Conservation (phyloP, 2,329 filamentous ascomycete species). For the Corinectria fuckeliana region DNA sequence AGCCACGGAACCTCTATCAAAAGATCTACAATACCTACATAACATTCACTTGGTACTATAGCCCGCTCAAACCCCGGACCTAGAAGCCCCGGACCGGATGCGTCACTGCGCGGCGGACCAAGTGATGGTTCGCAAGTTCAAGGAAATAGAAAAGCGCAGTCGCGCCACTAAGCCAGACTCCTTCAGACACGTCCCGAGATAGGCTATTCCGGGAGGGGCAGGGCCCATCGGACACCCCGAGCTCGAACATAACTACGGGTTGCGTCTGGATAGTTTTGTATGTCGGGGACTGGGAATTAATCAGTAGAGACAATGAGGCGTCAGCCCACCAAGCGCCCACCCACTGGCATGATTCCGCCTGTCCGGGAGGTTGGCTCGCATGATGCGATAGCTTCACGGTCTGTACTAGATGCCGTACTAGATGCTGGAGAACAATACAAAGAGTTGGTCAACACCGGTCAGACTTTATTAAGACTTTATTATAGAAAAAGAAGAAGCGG, state of each 20-base stretch:
- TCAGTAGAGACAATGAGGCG: constrained; percentile 7
- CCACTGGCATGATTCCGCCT: constrained; percentile 20
- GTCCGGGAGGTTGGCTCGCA: constrained; percentile 12
- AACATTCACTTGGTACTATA: constrained; percentile 4
- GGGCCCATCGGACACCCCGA: constrained; percentile 1
- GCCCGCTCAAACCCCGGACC: constrained; percentile 14
- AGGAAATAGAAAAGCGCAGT: constrained; percentile 10
- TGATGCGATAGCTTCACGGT: constrained; percentile 7
- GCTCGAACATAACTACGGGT: not conserved
- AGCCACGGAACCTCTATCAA: constrained; percentile 2
- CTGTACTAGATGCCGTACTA: no score
- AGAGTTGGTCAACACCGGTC: constrained; percentile 4
- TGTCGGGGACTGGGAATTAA: constrained; percentile 7
- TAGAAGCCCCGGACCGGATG: constrained; percentile 19
- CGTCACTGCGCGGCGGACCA: constrained; percentile 16
- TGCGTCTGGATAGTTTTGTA: not conserved
- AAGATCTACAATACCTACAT: constrained; percentile 18
- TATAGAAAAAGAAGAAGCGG: not conserved
- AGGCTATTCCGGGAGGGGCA: not conserved
- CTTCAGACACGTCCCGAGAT: not conserved
- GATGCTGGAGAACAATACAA: not conserved
- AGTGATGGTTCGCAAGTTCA: constrained; percentile 16
- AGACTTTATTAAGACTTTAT: no score
- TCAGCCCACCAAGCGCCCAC: constrained; percentile 17
- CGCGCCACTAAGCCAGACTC: constrained; percentile 15